These are phyloP conservation scores for Sequoia sempervirens DNA, from an alignment of 75 land plant species.

Conservation along the genomic window DNA sequence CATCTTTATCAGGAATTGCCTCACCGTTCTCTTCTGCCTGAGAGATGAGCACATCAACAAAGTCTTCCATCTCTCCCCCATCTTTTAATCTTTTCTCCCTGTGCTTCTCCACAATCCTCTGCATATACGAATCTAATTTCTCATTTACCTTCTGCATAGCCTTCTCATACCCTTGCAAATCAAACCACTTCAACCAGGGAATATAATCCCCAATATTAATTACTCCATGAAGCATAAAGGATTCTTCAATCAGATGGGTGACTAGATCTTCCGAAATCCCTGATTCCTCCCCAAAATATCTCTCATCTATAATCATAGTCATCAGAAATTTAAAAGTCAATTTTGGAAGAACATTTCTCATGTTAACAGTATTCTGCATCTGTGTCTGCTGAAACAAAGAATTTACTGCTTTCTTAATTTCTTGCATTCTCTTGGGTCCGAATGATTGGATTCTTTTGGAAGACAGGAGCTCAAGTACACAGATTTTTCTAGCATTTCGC, in stretches of 20 bases:
- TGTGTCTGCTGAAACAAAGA: background rate
- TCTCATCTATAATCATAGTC: background rate
- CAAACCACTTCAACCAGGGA: slow-evolving; percentile 23
- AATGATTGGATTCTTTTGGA: slow-evolving; percentile 20
- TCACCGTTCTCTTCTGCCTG: background rate
- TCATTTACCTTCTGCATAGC: background rate
- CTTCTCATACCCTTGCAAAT: slow-evolving; percentile 15
- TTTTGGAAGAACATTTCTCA: background rate
- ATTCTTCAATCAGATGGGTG: background rate
- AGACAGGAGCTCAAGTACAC: slow-evolving; percentile 39
- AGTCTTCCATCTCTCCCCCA: background rate
- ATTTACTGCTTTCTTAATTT: background rate
- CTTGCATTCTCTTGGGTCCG: background rate
- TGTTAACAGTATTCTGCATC: background rate
- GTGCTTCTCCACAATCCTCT: background rate
- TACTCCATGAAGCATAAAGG: background rate
- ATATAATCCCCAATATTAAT: slow-evolving; percentile 23
- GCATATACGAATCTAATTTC: background rate
- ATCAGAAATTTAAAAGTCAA: background rate
- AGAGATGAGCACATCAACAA: background rate
- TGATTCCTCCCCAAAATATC: background rate
- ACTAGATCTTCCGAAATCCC: background rate
- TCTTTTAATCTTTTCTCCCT: background rate
- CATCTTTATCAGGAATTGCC: background rate
- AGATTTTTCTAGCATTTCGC: slow-evolving; percentile 33